Base-by-base conservation (phyloP, 2,329 filamentous ascomycete species). In the Claviceps pusilla region DNA sequence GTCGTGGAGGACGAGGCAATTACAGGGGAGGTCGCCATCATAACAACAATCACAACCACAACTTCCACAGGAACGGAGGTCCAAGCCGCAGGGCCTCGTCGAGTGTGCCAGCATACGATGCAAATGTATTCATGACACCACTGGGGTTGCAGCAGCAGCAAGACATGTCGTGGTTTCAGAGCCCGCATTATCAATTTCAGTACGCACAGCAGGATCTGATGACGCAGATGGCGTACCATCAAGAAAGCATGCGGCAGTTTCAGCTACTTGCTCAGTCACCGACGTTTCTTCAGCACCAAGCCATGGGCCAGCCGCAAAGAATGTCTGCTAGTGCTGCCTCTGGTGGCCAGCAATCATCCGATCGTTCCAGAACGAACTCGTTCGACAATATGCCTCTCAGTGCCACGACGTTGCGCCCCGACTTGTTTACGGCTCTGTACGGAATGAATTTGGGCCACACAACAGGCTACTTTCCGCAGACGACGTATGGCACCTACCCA, bases 361-460 rank as follows among this genome's bases (percentile, higher is more conserved):
- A 79, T 61, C 69, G 81, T 58, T 77, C 79, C 42, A 75, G 81
- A 57, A 82, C 79, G 7, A 81, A 78, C 62, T 83, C 80, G 12
- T 79, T 83, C 61, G 80, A 84, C 60, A 81, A 77, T 54, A 72
- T 77, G 19, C 80, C 80, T 5, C 64, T 82, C 42, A 77, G 73
- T n/a, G 77, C 79, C 1, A 78, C 51, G 42, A 46, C 80, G 2
- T 62, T 82, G 3, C 74, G 76, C 10, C 76, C 76, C 1, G 80
- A 84, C 12, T 63, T 80, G 58, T 83, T 76, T 63, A 47, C 51
- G 51, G 71, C 74, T 56, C 73, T 79, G 57, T 74, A 72, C 50
- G 64, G 66, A 5, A 67, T 73, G 62, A 64, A 63, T 64, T 48
- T 69, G 71, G 62, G 71, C 61, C 55, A 69, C 68, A 52, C 69